phyloP scores from a whole-genome alignment of 805 yeast species.

The Hanseniaspora lindneri region DNA sequence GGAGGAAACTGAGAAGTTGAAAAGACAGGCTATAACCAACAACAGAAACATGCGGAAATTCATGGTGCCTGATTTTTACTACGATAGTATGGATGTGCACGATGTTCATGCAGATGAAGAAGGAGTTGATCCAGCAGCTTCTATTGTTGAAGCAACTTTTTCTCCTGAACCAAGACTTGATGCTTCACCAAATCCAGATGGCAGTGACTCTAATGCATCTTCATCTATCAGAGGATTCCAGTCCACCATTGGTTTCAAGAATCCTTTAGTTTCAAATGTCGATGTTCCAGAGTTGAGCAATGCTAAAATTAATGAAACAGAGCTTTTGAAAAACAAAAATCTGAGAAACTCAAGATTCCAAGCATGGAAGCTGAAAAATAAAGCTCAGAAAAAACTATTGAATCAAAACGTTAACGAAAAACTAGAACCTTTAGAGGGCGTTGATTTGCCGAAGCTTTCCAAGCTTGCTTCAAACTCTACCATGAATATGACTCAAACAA shows the following conservation, averaged over 20 bases:
- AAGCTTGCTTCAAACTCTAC: slow-evolving; percentile 3
- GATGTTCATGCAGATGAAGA: slow-evolving; percentile 6
- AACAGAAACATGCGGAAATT: slow-evolving; percentile 9
- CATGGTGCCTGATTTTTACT: slow-evolving; percentile 10
- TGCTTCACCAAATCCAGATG: slow-evolving; percentile 25
- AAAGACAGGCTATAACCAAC: slow-evolving; percentile 30
- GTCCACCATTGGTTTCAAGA: slow-evolving; percentile 24
- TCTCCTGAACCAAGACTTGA: background rate
- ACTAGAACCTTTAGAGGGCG: slow-evolving; percentile 19
- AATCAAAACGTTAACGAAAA: slow-evolving; percentile 14
- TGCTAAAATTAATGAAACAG: slow-evolving; percentile 45
- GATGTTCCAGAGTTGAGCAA: slow-evolving; percentile 34
- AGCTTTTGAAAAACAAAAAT: slow-evolving; percentile 42
- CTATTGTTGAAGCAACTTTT: background rate
- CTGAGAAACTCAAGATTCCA: slow-evolving; percentile 62
- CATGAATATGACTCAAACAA: background rate
- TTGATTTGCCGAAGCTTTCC: slow-evolving; percentile 20
- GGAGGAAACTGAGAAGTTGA: slow-evolving; percentile 47
- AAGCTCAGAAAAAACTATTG: slow-evolving; percentile 12
- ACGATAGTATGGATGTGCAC: slow-evolving; percentile 3
- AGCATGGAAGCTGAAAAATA: slow-evolving; percentile 51
- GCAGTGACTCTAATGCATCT: slow-evolving; percentile 24
- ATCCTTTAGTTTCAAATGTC: slow-evolving; percentile 35
- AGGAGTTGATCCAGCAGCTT: background rate
- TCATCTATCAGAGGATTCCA: slow-evolving; percentile 18